A percentile compares a stretch with the other conserved stretches of the same genome.
Conservation (phyloP, 2,329 filamentous ascomycete species). For the Grosmannia clavigera region DNA sequence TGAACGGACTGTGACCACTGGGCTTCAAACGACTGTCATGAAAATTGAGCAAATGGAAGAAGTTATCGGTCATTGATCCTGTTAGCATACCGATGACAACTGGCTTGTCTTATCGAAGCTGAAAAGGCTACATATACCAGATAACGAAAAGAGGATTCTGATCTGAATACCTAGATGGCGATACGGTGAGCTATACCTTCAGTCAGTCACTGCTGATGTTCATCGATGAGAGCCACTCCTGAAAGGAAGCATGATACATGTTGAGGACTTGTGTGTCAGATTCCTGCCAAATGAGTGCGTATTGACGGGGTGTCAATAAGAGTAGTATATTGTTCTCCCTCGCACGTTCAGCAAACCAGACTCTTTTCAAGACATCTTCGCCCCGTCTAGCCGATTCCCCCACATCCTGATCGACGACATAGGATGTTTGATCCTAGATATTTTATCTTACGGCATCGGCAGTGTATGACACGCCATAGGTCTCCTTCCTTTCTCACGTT, state of each 20-base stretch:
- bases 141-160: not conserved
- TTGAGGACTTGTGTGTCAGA: not conserved
- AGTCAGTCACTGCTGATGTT: not conserved
- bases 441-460: not conserved
- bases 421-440: not conserved
- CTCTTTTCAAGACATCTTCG: not conserved
- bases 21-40: not conserved
- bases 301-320: not conserved
- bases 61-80: not conserved
- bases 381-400: not conserved
- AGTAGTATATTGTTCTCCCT: not conserved
- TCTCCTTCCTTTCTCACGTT: not conserved
- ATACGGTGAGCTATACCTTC: not conserved
- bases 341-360: not conserved
- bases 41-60: not conserved
- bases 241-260: too few species aligned
- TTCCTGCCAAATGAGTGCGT: not conserved
- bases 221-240: not conserved
- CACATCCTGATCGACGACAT: not conserved
- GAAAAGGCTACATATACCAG: not conserved
- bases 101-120: not conserved
- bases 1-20: not conserved
- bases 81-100: not conserved
- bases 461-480: not conserved
- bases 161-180: not conserved